Evolutionary conservation across 1,139 yeast species (phyloP).

Genomic region (Lodderomyces pseudojiufengensis): DNA sequence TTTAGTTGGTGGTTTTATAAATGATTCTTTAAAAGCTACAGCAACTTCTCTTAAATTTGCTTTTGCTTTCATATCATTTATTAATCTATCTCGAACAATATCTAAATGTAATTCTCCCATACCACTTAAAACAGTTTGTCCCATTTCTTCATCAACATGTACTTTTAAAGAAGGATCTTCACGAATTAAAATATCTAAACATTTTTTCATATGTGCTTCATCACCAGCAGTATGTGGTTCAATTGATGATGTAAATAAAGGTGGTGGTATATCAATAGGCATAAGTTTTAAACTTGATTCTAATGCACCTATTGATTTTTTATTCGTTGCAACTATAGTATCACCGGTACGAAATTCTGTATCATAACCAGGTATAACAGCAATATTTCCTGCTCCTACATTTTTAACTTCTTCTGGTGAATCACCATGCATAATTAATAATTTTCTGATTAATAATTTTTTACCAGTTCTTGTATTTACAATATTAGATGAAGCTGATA

Average conservation of each 20-base stretch:
- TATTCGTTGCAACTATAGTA: slow-evolving; percentile 61
- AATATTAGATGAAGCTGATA: slow-evolving; percentile 59
- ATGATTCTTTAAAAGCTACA: slow-evolving; percentile 84
- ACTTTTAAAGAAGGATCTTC: slow-evolving; percentile 54
- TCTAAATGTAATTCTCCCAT: slow-evolving; percentile 96
- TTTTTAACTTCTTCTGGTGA: slow-evolving; percentile 65
- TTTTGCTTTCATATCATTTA: slow-evolving; percentile 77
- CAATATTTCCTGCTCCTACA: slow-evolving; percentile 78
- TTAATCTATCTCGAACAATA: slow-evolving; percentile 73
- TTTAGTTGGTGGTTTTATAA: slow-evolving; percentile 19
- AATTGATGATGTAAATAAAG: slow-evolving; percentile 82
- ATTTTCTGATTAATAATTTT: slow-evolving; percentile 60
- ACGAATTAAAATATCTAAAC: slow-evolving; percentile 59
- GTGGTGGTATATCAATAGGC: slow-evolving; percentile 86
- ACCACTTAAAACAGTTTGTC: slow-evolving; percentile 84
- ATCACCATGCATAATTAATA: slow-evolving; percentile 87
- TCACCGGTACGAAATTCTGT: slow-evolving; percentile 86
- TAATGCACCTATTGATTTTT: slow-evolving; percentile 48
- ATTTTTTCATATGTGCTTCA: slow-evolving; percentile 61
- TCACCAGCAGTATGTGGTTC: slow-evolving; percentile 87
- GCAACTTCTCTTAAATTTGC: slow-evolving; percentile 77
- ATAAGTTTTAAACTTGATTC: slow-evolving; percentile 54
- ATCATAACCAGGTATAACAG: slow-evolving; percentile 74
- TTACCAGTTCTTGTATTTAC: slow-evolving; percentile 69
- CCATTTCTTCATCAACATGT: slow-evolving; percentile 70